phyloP scores from a whole-genome alignment of 345 rosid species.

The Melaleuca alternifolia region DNA sequence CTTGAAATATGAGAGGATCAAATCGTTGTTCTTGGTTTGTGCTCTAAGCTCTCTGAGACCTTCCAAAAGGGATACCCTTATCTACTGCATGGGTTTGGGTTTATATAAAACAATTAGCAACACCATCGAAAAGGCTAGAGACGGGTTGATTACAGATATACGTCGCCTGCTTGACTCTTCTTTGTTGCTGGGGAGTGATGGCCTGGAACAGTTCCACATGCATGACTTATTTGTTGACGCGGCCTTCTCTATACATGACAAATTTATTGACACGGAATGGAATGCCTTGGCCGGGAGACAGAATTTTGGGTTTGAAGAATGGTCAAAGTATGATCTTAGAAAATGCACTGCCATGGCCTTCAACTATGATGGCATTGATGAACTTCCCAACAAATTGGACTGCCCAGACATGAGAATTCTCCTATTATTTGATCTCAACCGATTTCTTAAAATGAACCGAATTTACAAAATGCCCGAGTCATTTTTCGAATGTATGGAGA shows the following conservation, averaged over 20 bases:
- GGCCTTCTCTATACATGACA: background rate
- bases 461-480: background rate
- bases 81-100: background rate
- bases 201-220: background rate
- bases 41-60: background rate
- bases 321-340: background rate
- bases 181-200: background rate
- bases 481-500: background rate
- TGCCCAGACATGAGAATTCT: constrained; percentile 6
- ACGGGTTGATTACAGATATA: background rate
- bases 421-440: fast-evolving
- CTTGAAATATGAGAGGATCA: background rate
- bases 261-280: background rate
- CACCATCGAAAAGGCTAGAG: background rate
- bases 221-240: background rate
- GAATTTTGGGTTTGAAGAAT: background rate
- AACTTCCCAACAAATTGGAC: background rate
- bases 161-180: background rate
- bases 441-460: too few relatives aligned
- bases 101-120: background rate
- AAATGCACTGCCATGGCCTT: background rate
- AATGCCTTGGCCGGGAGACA: fast-evolving
- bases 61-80: fast-evolving
- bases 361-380: fast-evolving
- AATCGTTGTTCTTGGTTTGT: background rate